phyloP scores from a whole-genome alignment of 1,284 basidiomycete genomes.

The Cystobasidiaceae sp. region DNA sequence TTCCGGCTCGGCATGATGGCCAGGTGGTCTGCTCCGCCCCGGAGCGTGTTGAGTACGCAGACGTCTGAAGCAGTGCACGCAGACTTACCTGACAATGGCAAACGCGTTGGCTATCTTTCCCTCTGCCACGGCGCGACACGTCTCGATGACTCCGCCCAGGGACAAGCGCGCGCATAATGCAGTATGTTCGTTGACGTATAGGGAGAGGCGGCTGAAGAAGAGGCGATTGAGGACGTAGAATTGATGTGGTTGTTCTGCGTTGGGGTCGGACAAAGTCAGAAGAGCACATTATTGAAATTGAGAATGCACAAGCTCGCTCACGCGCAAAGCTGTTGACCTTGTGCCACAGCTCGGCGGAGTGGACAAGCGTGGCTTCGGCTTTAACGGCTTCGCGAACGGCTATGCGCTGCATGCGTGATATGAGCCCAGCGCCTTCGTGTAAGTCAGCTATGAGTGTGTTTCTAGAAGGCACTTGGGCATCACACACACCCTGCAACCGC shows the following conservation, averaged over 20 bases:
- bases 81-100: conserved; percentile 74
- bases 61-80: not conserved
- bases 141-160: conserved; percentile 91
- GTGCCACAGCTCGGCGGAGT: conserved; percentile 84
- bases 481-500: conserved; percentile 53
- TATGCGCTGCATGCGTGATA: conserved; percentile 69
- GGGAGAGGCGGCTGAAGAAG: conserved; percentile 81
- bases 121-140: conserved; percentile 76
- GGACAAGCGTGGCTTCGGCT: conserved; percentile 80
- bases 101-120: conserved; percentile 79
- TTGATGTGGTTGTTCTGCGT: not conserved
- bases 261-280: not conserved
- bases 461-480: too few species aligned
- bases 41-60: not conserved
- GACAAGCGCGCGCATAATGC: conserved; percentile 79
- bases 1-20: conserved; percentile 96
- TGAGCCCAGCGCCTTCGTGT: conserved; percentile 52
- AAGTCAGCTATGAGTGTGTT: too few species aligned
- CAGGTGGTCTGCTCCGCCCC: conserved; percentile 61
- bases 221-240: conserved; percentile 42
- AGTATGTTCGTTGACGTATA: conserved; percentile 85
- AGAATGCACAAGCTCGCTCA: conserved; percentile 59
- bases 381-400: conserved; percentile 66
- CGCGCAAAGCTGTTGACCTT: conserved; percentile 60
- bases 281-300: conserved; percentile 42